Conservation (phyloP, 805 yeast species). For the Saccharomycopsis olivae region DNA sequence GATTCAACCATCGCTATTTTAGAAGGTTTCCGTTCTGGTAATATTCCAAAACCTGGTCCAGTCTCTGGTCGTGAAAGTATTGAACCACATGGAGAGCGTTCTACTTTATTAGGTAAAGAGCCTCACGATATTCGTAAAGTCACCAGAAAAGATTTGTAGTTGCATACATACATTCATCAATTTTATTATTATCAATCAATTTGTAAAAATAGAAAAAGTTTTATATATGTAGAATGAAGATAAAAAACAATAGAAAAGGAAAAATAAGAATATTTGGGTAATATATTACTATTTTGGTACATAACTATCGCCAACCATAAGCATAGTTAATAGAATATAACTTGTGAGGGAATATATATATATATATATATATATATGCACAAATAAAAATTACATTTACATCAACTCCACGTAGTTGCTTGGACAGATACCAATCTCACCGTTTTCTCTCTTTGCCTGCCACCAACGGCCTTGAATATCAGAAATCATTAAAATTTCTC, state of each 20-base stretch:
- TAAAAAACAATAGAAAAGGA: background rate
- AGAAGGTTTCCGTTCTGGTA: constrained; percentile 54
- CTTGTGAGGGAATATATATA: no score
- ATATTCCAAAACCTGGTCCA: constrained; percentile 57
- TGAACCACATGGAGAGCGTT: constrained; percentile 68
- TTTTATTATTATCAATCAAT: no score
- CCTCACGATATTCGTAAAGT: constrained; percentile 61
- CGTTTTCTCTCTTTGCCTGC: constrained; percentile 86
- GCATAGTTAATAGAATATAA: no score
- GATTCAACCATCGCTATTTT: constrained; percentile 52
- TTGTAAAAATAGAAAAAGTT: no score
- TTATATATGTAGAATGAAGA: background rate
- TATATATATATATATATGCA: no score
- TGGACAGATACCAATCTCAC: constrained; percentile 94
- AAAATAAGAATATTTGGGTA: no score
- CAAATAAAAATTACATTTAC: no score
- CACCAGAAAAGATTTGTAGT: constrained; percentile 61
- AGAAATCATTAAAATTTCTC: constrained; percentile 83
- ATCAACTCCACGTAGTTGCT: constrained; percentile 81
- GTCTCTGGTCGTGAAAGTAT: constrained; percentile 57
- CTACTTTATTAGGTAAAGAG: constrained; percentile 46
- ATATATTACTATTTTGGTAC: no score
- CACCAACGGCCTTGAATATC: constrained; percentile 97
- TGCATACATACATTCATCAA: no score
- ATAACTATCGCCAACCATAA: no score